Base-by-base conservation (phyloP, 345 rosid genomes). In the Combretum micranthum region DNA sequence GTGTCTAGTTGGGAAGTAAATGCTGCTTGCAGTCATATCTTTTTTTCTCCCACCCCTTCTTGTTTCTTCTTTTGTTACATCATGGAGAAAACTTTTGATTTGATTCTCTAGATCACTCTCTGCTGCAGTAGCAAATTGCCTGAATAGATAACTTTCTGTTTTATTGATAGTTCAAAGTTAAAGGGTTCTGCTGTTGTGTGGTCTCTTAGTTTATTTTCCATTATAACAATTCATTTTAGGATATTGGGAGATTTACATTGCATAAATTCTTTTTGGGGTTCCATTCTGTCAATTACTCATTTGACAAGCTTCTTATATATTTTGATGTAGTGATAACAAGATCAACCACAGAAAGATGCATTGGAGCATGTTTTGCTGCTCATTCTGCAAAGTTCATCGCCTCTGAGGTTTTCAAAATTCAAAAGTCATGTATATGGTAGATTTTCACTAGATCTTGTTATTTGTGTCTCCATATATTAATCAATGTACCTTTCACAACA, bases 341-440 rank as follows among this genome's bases (percentile, higher is more conserved):
- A 44, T 80, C 85, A 62, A 59, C 73, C 50, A 72, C 65, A 61
- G 69, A 57, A 55, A 76, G 72, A 77, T 84, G 90, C 74, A 49
- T 81, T 42, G 78, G 73, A 13, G 75, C 53, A 52, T 92, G 89
- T 79, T 70, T 83, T 49, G 67, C 65, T 50, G 92, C 86, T 3
- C 88, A 86, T 66, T 81, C 77, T 46, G 60, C 74, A 37, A 82
- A 80, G 64, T 68, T 81, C 58, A 72, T 86, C 60, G 73, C 53
- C 52, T 54, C 74, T 56, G 72, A 75, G 53, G 61, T 66, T 7
- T 32, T 9, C 9, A 32, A 32, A 32, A 32, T 7, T 4, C 39
- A 32, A 32, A 9, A 32, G 39, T n/a, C 39, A 32, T 5, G 10
- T 32, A 32, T 32, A 3, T 32, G 39, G 5, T 32, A 32, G 39